Evolutionary conservation across 2,329 filamentous ascomycete genomes (phyloP), one percentile per base, ranked within the genome.

Genomic region (Dactylellina parvicollis): DNA sequence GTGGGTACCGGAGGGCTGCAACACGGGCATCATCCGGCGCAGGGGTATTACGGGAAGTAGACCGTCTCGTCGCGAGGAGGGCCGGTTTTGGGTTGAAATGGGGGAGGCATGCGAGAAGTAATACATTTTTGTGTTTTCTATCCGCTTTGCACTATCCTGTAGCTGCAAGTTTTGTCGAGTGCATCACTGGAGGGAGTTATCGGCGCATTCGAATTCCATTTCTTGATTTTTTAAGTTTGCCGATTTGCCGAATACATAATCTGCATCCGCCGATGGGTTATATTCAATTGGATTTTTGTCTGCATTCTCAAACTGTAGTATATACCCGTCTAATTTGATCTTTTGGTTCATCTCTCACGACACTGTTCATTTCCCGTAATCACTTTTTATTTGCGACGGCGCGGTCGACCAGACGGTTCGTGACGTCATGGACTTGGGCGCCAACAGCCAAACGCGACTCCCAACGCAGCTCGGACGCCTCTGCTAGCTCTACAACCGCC

Each of bases 11-110:
- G 67, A 22, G 49, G 46, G 14, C 22, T 52, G n/a, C 70, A 44
- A 18, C 59, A 61, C 2, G 55, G 54, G 8, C 30, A 67, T 18
- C 52, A 62, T 38, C 70, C 61, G 14, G 55, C 62, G 16, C 62
- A 74, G 20, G 70, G 62, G 0, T 74, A 74, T 42, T 74, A 74
- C 14, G 70, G 61, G 12, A 74, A 74, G 40, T 74, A 67, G 36
- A 0, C 38, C 44, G n/a, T 3, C 2, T 24, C 4, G 18, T 18
- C 16, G 28, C n/a, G 14, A 18, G 30, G 30, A 32, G n/a, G 26
- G 26, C 4, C 14, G 24, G 14, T 12, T 16, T 50, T 26, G 8
- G 5, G 42, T 8, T 8, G 20, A 28, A 12, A 4, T 36, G 2
- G 28, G 20, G 24, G 36, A 26, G 10, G 4, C 46, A 30, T 30